phyloP scores from a whole-genome alignment of 495 filamentous ascomycete genomes.

The Penicillium angulare region DNA sequence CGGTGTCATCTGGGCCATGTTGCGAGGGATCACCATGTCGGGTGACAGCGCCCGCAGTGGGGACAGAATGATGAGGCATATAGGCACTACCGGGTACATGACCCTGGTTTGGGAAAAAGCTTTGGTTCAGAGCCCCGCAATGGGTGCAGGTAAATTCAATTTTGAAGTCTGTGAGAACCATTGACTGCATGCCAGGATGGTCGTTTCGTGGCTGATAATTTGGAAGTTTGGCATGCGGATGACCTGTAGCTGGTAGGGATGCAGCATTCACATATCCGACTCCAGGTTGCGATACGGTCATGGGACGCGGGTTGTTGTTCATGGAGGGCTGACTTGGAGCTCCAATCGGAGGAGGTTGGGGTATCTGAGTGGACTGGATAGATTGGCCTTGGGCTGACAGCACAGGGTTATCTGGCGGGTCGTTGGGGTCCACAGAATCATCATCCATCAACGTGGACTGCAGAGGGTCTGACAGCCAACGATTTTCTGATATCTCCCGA shows the following conservation, averaged over 20 bases:
- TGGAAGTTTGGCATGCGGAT: constrained; percentile 23
- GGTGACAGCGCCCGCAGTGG: constrained; percentile 19
- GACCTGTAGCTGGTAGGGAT: constrained; percentile 19
- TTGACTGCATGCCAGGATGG: constrained; percentile 28
- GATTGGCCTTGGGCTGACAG: constrained; percentile 25
- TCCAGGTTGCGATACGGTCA: constrained; percentile 21
- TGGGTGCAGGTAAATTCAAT: constrained; percentile 47
- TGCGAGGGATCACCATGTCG: constrained; percentile 22
- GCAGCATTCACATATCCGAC: constrained; percentile 20
- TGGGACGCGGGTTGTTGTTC: constrained; percentile 17
- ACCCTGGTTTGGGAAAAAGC: constrained; percentile 46
- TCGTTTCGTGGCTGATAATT: constrained; percentile 25
- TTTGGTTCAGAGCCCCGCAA: constrained; percentile 45
- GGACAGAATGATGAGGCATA: constrained; percentile 26
- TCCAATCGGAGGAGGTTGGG: constrained; percentile 19
- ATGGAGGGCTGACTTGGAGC: constrained; percentile 22
- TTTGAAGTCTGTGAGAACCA: constrained; percentile 44
- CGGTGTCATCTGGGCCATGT: constrained; percentile 14
- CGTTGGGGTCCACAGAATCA: constrained; percentile 24
- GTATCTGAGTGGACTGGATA: constrained; percentile 18
- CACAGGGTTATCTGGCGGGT: constrained; percentile 19
- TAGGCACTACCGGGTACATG: constrained; percentile 37
- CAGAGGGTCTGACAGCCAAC: constrained; percentile 37
- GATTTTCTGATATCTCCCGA: constrained; percentile 30
- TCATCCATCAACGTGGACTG: constrained; percentile 29